Evolutionary conservation across 1,284 basidiomycete species (phyloP), one percentile per base, ranked within the genome.

Genomic region (Trametes versicolor): DNA sequence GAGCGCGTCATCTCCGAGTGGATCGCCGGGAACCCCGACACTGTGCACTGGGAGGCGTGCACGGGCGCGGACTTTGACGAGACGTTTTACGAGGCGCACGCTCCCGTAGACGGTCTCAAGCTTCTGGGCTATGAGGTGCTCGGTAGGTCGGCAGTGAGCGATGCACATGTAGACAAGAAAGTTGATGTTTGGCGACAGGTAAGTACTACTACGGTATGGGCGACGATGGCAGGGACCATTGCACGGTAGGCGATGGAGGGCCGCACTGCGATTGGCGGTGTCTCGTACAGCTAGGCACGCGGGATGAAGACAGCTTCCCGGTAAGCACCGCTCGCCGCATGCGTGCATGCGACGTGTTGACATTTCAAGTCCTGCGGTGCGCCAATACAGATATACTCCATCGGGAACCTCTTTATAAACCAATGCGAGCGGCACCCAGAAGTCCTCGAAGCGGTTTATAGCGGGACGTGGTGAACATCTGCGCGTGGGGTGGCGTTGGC

Each of bases 231-330:
- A 29, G 6, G 13, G 60, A 25, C 15, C 10, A 29, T 1, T 67
- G 65, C 32, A 25, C 48, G 4, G 55, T 13, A 9, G 43, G 53
- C n/a, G 34, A 48, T 13, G 49, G 0, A 25, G 59, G 34, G 7
- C 25, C 57, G 23, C 37, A 58, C 39, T 19, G 15, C 29, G 32
- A 57, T 4, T 68, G 55, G 58, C 55, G 61, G 12, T 63, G 58
- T 41, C 48, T 68, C 49, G n/a, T 68, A 15, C 63, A 68, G 58
- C 55, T 68, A 12, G 63, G 66, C 9, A 63, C 58, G 23, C 43
- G 37, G 21, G 52, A 25, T 1, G 61, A 63, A 21, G 66, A 63
- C 17, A 63, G 60, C 21, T 52, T 47, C 19, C 43, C 52, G 49
- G 37, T 58, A 58, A 12, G 55, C 54, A 21, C 9, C 9, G 27